Evolutionary conservation across 441 rosid genomes (phyloP).

Genomic region (Bruguiera hainesii): DNA sequence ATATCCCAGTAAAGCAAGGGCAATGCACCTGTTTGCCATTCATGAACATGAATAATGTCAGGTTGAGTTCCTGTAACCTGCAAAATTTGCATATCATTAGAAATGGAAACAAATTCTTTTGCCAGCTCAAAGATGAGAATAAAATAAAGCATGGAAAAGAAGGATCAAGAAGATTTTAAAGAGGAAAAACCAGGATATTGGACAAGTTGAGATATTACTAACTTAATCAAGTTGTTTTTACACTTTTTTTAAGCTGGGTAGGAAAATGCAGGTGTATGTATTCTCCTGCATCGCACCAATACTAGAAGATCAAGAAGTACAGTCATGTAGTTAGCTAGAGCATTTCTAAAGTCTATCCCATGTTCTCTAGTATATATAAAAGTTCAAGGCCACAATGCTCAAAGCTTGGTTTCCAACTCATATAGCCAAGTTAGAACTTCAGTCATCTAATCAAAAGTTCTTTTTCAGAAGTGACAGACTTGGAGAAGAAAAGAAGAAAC

Average conservation of each 20-base stretch:
- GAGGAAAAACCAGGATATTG: constrained; percentile 10
- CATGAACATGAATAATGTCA: constrained; percentile 56
- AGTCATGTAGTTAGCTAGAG: too few relatives aligned
- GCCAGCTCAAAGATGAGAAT: constrained; percentile 3
- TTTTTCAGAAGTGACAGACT: too few relatives aligned
- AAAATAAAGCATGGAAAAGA: constrained; percentile 3
- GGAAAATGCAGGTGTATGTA: constrained; percentile 11
- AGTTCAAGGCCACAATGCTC: constrained; percentile 4
- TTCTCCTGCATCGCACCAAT: constrained; percentile 16
- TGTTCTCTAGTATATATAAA: not conserved
- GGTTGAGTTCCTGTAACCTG: constrained; percentile 54
- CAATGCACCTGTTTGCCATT: constrained; percentile 57
- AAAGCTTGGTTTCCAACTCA: not conserved
- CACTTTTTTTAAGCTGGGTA: constrained; percentile 14
- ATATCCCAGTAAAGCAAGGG: constrained; percentile 63
- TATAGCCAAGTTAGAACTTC: not conserved
- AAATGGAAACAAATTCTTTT: not conserved
- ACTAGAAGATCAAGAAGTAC: constrained; percentile 9
- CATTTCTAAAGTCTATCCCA: too few relatives aligned
- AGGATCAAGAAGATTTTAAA: constrained; percentile 11
- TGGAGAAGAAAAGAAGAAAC: not conserved
- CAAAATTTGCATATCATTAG: constrained; percentile 16
- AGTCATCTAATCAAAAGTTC: not conserved
- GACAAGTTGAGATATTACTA: constrained; percentile 9
- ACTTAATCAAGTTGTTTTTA: constrained; percentile 1